Conservation (phyloP, 192 early-diverging fungal genomes). For the Dimargaris cristalligena region DNA sequence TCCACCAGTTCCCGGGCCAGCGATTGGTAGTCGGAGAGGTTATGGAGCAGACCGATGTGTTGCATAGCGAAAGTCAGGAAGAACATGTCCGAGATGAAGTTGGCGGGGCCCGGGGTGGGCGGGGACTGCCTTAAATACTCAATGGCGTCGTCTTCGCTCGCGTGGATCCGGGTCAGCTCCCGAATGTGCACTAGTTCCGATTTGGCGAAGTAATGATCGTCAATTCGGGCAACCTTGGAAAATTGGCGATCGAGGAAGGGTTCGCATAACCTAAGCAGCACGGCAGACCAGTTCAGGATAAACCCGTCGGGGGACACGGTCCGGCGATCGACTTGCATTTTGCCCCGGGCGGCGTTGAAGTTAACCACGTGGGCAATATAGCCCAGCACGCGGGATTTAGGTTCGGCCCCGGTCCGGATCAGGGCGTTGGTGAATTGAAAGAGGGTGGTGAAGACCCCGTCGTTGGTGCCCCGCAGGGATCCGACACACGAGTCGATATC, state of each 20-base stretch:
- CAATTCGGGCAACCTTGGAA: conserved; percentile 61
- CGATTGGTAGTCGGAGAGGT: conserved; percentile 44
- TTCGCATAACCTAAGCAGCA: conserved; percentile 54
- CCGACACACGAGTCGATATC: conserved; percentile 36
- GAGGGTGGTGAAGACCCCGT: conserved; percentile 33
- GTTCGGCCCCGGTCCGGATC: conserved; percentile 40
- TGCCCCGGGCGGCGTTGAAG: conserved; percentile 50
- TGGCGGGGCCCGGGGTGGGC: conserved; percentile 18
- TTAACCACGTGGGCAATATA: conserved; percentile 47
- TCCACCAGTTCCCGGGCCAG: conserved; percentile 52
- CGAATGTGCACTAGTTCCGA: conserved; percentile 38
- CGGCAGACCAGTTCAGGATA: conserved; percentile 52
- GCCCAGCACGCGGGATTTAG: conserved; percentile 38
- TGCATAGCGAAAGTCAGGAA: conserved; percentile 56
- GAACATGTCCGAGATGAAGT: conserved; percentile 87
- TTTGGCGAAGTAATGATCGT: conserved; percentile 48
- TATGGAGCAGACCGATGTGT: conserved; percentile 67
- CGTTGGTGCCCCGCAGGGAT: conserved; percentile 39
- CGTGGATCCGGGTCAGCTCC: conserved; percentile 66
- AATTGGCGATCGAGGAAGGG: conserved; percentile 69
- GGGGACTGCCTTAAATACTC: conserved; percentile 27
- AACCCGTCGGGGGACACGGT: conserved; percentile 75
- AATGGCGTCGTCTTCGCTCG: conserved; percentile 48
- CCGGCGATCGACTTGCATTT: conserved; percentile 60
- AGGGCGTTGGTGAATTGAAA: conserved; percentile 38